These are phyloP conservation scores for Brassica nigra DNA, from an alignment of 345 rosid species.

Conservation along the genomic window DNA sequence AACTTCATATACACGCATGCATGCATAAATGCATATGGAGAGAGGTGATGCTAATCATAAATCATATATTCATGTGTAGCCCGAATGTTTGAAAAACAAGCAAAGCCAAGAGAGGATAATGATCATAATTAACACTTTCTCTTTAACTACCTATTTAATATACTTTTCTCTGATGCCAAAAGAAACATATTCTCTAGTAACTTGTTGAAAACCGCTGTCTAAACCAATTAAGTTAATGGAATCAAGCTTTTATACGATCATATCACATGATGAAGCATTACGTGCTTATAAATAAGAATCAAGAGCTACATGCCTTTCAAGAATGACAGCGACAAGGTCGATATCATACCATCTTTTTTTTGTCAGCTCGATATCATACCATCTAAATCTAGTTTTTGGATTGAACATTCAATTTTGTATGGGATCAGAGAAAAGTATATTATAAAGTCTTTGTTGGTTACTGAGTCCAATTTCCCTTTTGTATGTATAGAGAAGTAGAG, in stretches of 20 bases:
- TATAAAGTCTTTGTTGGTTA: no score
- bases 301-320: slow-evolving; percentile 18
- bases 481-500: not conserved
- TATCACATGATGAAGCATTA: slow-evolving; percentile 21
- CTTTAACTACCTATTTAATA: slow-evolving; percentile 54
- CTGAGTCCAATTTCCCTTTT: not conserved
- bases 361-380: slow-evolving; percentile 8
- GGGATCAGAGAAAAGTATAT: not conserved
- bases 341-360: not conserved
- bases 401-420: not conserved
- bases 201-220: slow-evolving; percentile 25
- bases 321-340: slow-evolving; percentile 4
- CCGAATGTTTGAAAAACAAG: slow-evolving; percentile 80
- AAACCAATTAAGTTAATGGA: slow-evolving; percentile 8
- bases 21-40: slow-evolving; percentile 29
- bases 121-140: slow-evolving; percentile 49
- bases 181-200: slow-evolving; percentile 38
- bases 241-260: slow-evolving; percentile 30
- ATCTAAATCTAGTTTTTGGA: not conserved
- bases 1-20: slow-evolving; percentile 36
- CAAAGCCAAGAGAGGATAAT: slow-evolving; percentile 45
- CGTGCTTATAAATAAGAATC: slow-evolving; percentile 28
- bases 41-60: not conserved
- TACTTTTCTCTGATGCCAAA: slow-evolving; percentile 19
- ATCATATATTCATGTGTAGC: slow-evolving; percentile 43